Evolutionary conservation across 306 rosid species (phyloP).

Genomic region (Boehmeria nivea): DNA sequence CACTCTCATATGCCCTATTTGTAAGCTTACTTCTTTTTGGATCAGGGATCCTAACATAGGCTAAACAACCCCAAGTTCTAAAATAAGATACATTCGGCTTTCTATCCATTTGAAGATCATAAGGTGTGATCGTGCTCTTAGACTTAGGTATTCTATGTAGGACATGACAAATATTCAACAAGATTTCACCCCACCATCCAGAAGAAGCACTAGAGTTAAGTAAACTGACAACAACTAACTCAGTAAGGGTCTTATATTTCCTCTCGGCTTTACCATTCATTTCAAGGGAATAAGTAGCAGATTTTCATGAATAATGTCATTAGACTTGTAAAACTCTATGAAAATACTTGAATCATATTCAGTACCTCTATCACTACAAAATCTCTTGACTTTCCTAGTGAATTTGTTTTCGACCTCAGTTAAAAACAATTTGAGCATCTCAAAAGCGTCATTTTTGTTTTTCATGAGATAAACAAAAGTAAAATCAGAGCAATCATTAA

Average conservation of each 20-base stretch:
- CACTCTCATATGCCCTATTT: not conserved
- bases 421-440: not conserved
- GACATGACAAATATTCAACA: not conserved
- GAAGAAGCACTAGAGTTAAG: not conserved
- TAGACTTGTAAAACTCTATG: too few relatives aligned
- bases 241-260: too few relatives aligned
- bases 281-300: too few relatives aligned
- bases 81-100: not conserved
- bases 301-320: too few relatives aligned
- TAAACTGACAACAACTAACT: too few relatives aligned
- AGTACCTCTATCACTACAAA: not conserved
- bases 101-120: not conserved
- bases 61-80: constrained; percentile 2
- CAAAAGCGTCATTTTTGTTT: not conserved
- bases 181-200: not conserved
- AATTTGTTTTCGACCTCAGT: constrained; percentile 1
- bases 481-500: not conserved
- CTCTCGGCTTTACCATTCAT: not conserved
- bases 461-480: not conserved
- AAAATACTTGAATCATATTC: too few relatives aligned
- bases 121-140: not conserved
- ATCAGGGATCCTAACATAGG: not conserved
- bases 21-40: not conserved
- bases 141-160: constrained; percentile 1
- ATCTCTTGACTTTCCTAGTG: not conserved